Evolutionary conservation across 768 basidiomycete species (phyloP), one percentile per base, ranked within the genome.

Genomic region (Tylopilus felleus): DNA sequence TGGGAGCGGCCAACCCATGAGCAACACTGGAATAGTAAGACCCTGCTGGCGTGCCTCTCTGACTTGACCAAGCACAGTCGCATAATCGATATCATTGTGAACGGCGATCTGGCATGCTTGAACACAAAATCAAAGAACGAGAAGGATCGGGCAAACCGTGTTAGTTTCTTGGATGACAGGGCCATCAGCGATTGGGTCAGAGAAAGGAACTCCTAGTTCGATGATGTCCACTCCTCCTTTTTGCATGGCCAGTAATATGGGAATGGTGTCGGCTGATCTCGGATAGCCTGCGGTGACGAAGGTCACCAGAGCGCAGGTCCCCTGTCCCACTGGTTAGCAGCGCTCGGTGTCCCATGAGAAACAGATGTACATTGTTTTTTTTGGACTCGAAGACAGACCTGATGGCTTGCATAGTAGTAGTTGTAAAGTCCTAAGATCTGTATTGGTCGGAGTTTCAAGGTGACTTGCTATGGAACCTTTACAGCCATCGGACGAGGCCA

Each of bases 211-310:
- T 17, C 96, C 96, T 17, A 99, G 80, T 70, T 99, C 96, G 56
- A 98, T 94, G 55, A 98, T 82, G 69, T 98, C 94, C 42, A 92
- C 83, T 7, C 96, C 96, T 49, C 96, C 96, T 42, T 82, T 80
- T 71, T 98, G 88, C 85, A 99, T 91, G 23, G 90, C 90, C 33
- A 98, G 81, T 76, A 98, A 70, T 54, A 93, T 79, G 2, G 90
- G 85, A 12, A 96, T 90, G 0, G 96, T 98, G 53, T 88, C 87
- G 65, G 84, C 76, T 50, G 72, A 70, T 8, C 75, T 82, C 25
- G 96, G 96, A 73, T 86, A 98, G 14, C 96, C 96, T 42, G 95
- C 95, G 21, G 96, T 99, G 61, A 98, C 77, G 73, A 97, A 99
- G 33, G 95, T 90, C 60, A 93, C 80, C 50, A 92, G 74, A 6